Evolutionary conservation across 2,329 filamentous ascomycete genomes (phyloP), one percentile per base, ranked within the genome.

Genomic region (Oidium heveae): DNA sequence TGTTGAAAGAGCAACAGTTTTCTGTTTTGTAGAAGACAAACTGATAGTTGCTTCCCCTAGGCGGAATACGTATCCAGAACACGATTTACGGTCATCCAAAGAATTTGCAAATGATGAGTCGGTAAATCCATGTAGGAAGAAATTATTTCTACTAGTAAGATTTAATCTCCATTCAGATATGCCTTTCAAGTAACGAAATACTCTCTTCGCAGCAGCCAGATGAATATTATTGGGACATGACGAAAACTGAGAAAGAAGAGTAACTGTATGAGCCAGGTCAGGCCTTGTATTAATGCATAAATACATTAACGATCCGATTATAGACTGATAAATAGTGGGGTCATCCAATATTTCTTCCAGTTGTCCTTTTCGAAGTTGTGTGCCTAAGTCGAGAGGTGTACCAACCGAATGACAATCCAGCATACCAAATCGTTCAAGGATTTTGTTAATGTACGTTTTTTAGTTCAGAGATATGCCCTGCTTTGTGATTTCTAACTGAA

Each of bases 271-370:
- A 37, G 50, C 33, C n/a, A 37, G 50, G n/a, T 52, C 50, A 22
- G 50, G 50, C 39, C 33, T 12, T 52, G 50, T 52, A 52, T n/a
- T 18, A 20, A 52, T 39, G 39, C 22, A 41, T 10, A 6, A 34
- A 53, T 53, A 53, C 51, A 53, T 53, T 22, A 53, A 28, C 3
- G 51, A 53, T n/a, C 51, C 51, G 16, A 53, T 28, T 18, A 53
- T 22, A 28, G 51, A 53, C 32, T 53, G 51, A 18, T 43, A 53
- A n/a, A 20, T 53, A 12, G 2, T 53, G 16, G 18, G 13, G 43
- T 53, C 13, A 12, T 53, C 51, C 9, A 53, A 24, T 36, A n/a
- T 6, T n/a, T 52, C 49, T 24, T n/a, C 49, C 13, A 5, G 49
- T 36, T 52, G 10, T n/a, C 28, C 49, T 36, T 36, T 34, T 52